A percentile compares a stretch with the other conserved stretches of the same genome.
phyloP scores from a whole-genome alignment of 2,329 filamentous ascomycete genomes.

The Pestalotiopsis fici region DNA sequence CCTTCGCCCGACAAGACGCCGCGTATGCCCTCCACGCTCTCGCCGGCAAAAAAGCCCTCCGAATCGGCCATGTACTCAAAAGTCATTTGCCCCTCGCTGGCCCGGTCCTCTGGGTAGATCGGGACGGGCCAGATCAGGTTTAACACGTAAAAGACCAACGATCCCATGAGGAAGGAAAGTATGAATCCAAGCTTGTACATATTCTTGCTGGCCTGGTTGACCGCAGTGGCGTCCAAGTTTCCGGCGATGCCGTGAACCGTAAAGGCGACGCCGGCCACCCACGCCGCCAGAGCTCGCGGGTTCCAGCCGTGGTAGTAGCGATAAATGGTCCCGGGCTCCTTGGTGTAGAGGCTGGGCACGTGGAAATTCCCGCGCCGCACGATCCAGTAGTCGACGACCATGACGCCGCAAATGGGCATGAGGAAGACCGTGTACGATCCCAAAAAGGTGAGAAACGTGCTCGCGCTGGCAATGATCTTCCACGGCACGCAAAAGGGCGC shows the following conservation, averaged over 20 bases:
- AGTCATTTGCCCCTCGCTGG: not conserved
- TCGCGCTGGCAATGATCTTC: slow-evolving; percentile 40
- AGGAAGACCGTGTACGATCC: slow-evolving; percentile 41
- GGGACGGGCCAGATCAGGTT: slow-evolving; percentile 20
- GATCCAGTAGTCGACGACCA: slow-evolving; percentile 39
- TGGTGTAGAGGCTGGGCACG: slow-evolving; percentile 35
- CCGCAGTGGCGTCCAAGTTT: slow-evolving; percentile 29
- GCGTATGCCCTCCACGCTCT: not conserved
- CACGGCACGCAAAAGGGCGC: slow-evolving; percentile 38
- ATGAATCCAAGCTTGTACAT: slow-evolving; percentile 37
- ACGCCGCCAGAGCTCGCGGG: slow-evolving; percentile 29
- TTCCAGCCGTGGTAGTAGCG: slow-evolving; percentile 33
- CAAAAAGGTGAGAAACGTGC: slow-evolving; percentile 41
- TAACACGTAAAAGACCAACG: slow-evolving; percentile 26
- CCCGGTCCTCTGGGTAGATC: slow-evolving; percentile 9
- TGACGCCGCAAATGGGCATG: slow-evolving; percentile 32
- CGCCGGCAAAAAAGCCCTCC: slow-evolving; percentile 9
- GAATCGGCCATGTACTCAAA: slow-evolving; percentile 11
- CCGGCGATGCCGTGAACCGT: slow-evolving; percentile 32
- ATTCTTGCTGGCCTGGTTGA: slow-evolving; percentile 29
- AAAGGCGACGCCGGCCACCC: slow-evolving; percentile 28
- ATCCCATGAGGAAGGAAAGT: slow-evolving; percentile 29
- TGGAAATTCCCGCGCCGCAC: slow-evolving; percentile 38
- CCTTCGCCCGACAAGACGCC: not conserved
- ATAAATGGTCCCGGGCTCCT: slow-evolving; percentile 21